phyloP scores from a whole-genome alignment of 306 rosid genomes.

The Vigna nakashimae region DNA sequence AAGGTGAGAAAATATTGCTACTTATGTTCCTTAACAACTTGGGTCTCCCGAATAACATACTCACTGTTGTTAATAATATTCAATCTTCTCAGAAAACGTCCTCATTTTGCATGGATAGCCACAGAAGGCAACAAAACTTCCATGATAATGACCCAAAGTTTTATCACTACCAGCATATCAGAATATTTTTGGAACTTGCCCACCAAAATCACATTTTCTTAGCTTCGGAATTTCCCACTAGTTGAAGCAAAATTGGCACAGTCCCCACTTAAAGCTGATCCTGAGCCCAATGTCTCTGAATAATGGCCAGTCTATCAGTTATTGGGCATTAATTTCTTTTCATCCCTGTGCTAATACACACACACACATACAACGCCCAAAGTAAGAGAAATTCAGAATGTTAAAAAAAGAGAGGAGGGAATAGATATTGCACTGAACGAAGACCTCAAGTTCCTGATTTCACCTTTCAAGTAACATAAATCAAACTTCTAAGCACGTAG shows the following conservation, averaged over 20 bases:
- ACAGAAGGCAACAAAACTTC: slow-evolving; percentile 51
- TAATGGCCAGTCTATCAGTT: slow-evolving; percentile 55
- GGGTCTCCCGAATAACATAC: slow-evolving; percentile 53
- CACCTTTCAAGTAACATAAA: slow-evolving; percentile 29
- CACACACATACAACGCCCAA: not conserved
- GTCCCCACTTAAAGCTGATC: slow-evolving; percentile 55
- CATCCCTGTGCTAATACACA: slow-evolving; percentile 48
- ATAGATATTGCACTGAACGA: slow-evolving; percentile 31
- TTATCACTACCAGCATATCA: slow-evolving; percentile 56
- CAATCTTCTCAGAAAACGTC: slow-evolving; percentile 51
- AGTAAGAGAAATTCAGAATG: slow-evolving; percentile 17
- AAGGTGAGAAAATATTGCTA: slow-evolving; percentile 41
- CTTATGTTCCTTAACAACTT: slow-evolving; percentile 45
- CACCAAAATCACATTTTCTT: slow-evolving; percentile 45
- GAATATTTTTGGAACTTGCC: slow-evolving; percentile 48
- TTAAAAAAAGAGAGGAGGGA: not conserved
- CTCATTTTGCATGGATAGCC: slow-evolving; percentile 49
- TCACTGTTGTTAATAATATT: slow-evolving; percentile 41
- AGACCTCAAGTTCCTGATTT: slow-evolving; percentile 31
- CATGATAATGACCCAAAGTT: slow-evolving; percentile 45
- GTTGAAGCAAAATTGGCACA: slow-evolving; percentile 46
- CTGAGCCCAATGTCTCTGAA: slow-evolving; percentile 49
- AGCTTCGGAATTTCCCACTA: slow-evolving; percentile 45
- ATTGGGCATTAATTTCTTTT: slow-evolving; percentile 52
- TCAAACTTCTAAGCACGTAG: slow-evolving; percentile 26